Conservation (phyloP, 306 rosid species). For the Luffa aegyptiaca region DNA sequence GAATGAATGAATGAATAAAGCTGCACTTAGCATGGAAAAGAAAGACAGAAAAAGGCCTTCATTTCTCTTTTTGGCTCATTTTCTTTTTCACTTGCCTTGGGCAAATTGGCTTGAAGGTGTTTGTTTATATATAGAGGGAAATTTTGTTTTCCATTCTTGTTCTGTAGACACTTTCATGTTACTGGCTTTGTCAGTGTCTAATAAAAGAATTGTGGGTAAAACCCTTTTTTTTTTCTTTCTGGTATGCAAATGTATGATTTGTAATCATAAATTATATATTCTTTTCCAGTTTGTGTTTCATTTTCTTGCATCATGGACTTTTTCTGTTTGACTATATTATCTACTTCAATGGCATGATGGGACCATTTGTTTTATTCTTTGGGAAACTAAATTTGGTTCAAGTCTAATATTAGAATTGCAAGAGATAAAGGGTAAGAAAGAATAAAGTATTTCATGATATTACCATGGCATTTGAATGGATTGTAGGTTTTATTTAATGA, state of each 20-base stretch:
- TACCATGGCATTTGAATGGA: no score
- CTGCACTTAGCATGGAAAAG: no score
- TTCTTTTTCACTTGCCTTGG: not conserved
- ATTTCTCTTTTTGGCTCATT: conserved; percentile 18
- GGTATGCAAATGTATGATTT: not conserved
- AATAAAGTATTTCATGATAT: not conserved
- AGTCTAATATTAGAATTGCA: not conserved
- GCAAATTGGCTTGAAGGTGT: conserved; percentile 34
- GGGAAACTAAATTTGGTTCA: not conserved
- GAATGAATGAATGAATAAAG: not conserved
- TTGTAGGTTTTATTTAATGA: no score
- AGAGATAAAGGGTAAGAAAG: not conserved
- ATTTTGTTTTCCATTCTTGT: conserved; percentile 31
- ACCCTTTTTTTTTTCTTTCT: not conserved
- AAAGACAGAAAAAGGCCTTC: not conserved
- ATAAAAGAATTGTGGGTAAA: conserved; percentile 42
- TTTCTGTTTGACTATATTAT: conserved; percentile 4
- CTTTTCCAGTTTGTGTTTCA: not conserved
- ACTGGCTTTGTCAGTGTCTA: conserved; percentile 62
- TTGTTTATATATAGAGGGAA: conserved; percentile 26
- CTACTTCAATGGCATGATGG: not conserved
- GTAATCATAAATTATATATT: not conserved
- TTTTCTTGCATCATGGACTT: not conserved
- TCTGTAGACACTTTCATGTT: conserved; percentile 62
- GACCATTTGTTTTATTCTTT: not conserved